These are phyloP conservation scores for Fusarium metavorans DNA, from an alignment of 2,329 filamentous ascomycete species.

Conservation along the genomic window DNA sequence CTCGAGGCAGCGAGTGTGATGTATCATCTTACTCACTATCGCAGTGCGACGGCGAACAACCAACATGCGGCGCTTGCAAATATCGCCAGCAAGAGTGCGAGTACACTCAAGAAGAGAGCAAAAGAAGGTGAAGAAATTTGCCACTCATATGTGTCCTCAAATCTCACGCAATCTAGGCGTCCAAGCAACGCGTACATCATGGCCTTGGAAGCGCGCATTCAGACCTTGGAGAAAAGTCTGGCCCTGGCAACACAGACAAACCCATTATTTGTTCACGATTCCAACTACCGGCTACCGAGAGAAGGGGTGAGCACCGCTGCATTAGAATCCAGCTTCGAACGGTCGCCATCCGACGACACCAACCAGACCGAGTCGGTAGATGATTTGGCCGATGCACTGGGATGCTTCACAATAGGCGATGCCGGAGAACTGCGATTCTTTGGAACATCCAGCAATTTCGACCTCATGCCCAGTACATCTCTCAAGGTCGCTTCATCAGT, in stretches of 20 bases:
- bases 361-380: neutral
- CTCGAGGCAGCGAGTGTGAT: neutral
- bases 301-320: neutral
- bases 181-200: conserved; percentile 24
- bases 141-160: neutral
- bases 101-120: conserved; percentile 15
- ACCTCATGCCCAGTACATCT: neutral
- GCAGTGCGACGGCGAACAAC: conserved; percentile 23
- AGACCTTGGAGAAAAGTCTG: conserved; percentile 4
- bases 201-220: conserved; percentile 15
- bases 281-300: neutral
- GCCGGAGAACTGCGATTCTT: neutral
- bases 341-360: neutral
- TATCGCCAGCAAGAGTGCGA: conserved; percentile 16
- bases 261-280: neutral
- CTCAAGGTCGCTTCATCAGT: conserved; percentile 5
- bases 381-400: neutral
- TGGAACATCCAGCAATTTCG: neutral
- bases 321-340: neutral
- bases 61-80: conserved; percentile 14
- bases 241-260: neutral
- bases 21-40: neutral
- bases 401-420: neutral
- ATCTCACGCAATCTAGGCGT: conserved; percentile 2
- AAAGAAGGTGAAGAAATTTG: conserved; percentile 9